phyloP scores from a whole-genome alignment of 2,329 filamentous ascomycete genomes.

The Sclerotinia minor region DNA sequence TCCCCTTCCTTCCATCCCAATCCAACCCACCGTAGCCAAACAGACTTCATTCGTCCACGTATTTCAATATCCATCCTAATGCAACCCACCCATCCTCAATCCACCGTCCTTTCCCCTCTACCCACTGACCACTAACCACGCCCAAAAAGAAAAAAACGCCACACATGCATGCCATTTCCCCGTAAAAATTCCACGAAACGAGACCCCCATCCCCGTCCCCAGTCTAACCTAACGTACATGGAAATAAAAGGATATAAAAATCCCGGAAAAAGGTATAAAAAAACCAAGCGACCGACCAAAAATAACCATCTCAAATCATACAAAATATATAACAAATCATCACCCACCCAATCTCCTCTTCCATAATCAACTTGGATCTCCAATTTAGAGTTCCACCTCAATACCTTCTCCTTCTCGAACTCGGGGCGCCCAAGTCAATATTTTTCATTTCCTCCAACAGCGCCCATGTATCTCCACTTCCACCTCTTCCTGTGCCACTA shows the following conservation, averaged over 20 bases:
- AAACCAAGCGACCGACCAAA: conserved; percentile 8
- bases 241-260: not conserved
- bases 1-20: not conserved
- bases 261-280: conserved; percentile 3
- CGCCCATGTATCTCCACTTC: conserved; percentile 49
- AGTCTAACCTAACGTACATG: conserved; percentile 5
- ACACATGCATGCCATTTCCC: not conserved
- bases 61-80: not conserved
- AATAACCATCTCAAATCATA: conserved; percentile 9
- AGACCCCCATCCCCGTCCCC: not conserved
- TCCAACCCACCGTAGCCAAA: not conserved
- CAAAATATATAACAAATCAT: conserved; percentile 16
- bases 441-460: conserved; percentile 70
- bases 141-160: conserved; percentile 2
- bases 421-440: conserved; percentile 64
- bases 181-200: not conserved
- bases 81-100: not conserved
- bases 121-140: not conserved
- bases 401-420: conserved; percentile 41
- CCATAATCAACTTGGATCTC: too few relatives aligned
- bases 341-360: not conserved
- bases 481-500: conserved; percentile 29
- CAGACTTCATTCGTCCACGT: not conserved
- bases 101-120: not conserved
- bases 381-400: not conserved